Evolutionary conservation across 768 basidiomycete species (phyloP), one percentile per base, ranked within the genome.

Genomic region (Strobilomyces dryophilus): DNA sequence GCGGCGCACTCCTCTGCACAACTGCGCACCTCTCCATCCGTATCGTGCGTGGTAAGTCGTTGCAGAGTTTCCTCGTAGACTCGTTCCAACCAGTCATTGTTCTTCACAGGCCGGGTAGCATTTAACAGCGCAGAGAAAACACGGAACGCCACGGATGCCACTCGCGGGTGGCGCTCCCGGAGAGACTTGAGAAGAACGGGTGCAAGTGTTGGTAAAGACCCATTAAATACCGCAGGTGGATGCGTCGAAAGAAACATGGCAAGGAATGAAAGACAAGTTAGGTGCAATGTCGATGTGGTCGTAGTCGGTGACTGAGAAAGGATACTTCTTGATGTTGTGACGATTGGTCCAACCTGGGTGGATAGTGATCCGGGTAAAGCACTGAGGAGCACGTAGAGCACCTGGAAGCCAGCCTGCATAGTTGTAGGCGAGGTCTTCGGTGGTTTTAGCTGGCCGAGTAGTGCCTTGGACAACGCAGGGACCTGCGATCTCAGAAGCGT

Each of bases 21-120:
- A 24, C 79, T 77, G 35, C 93, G 82, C 20, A 98, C 92, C 57
- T 97, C 95, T 4, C 89, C 84, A 66, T 98, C 95, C 1, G 95
- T 95, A 59, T 95, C 89, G 55, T 89, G 83, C 43, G 80, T 86
- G 46, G 74, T 79, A 35, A 99, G 71, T 47, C 92, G 78, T 20
- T 73, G 67, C 4, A 89, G 73, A 10, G 91, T 85, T 56, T 92
- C 85, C 8, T 80, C 73, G 67, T 95, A 97, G 4, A 97, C 76
- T 10, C 74, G 63, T 50, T 89, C 82, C 5, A 82, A 69, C 90
- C 90, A 92, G 15, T 83, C 81, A 7, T 69, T 72, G 51, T 74
- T 65, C 57, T 82, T 82, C 44, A 88, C 68, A 1, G 92, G 92
- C 45, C 87, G 84, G 36, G 88, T 72, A 3, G 89, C 79, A 56